Base-by-base conservation (phyloP, 345 rosid species). In the Conringia planisiliqua region DNA sequence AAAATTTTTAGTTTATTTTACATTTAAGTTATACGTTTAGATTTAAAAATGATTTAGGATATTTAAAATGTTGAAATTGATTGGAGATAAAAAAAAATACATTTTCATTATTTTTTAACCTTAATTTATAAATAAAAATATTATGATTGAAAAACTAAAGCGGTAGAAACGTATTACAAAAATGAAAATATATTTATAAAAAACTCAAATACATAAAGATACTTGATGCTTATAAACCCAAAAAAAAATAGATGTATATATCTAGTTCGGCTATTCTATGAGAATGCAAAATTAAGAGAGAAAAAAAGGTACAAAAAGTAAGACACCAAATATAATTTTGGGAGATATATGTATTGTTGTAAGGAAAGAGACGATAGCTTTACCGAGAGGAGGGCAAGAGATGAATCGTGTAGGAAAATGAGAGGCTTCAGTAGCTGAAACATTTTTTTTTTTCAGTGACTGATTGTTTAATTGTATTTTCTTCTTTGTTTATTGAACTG, bases 361-460 rank as follows among this genome's bases (percentile, higher is more conserved):
- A 44, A 63, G 38, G 10, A 62, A 63, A 64, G 30, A 55, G 32
- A 42, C 17, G 10, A 32, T 20, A 43, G 1, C 22, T 43, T 32
- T 42, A 6, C 6, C 43, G 65, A 13, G 65, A 44, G 5, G 33
- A 44, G 33, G 55, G n/a, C 24, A 44, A 57, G 56, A 30, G 11
- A 44, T 18, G 14, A 20, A 32, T 70, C 35, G 4, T 57, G 33
- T 43, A 57, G 22, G 30, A 18, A 70, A 42, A 42, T 33, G 20
- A 68, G 26, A 40, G 73, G 73, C 64, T 69, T 69, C 42, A 42
- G 42, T 13, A 69, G 64, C 33, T 42, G 32, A 43, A 32, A 43
- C 73, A 69, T 24, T 27, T 54, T 29, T 51, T 10, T 36, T 24
- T 2, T 39, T 40, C 27, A 27, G 40, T 39, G 63, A 55, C 51